Evolutionary conservation across 2,329 filamentous ascomycete species (phyloP), one percentile per base, ranked within the genome.

Genomic region (Sclerotinia trifoliorum): DNA sequence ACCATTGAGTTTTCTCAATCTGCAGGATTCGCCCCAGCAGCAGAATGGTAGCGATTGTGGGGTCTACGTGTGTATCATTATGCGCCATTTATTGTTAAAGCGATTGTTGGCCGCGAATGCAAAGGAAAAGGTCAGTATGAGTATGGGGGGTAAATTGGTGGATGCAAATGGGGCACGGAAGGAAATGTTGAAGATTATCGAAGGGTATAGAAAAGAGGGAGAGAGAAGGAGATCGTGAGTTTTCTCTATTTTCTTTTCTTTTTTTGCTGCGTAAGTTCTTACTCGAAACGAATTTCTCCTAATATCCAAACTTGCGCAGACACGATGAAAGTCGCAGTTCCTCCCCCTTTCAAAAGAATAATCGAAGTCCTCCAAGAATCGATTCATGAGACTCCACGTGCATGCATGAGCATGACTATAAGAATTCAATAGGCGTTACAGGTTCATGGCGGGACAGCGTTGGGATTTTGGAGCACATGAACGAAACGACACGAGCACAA

Each of bases 11-110:
- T 97, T 96, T 77, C 86, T 94, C 75, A 88, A 94, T 78, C 84
- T 99, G 66, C 83, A 90, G 0, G 94, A 98, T 77, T 90, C 88
- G 13, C 95, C 95, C 0, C 91, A 96, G 75, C 95, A 99, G 79
- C 90, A 94, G 74, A 98, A 98, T 73, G 88, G 91, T 35, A 94
- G 87, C 77, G 95, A 99, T 79, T 99, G 95, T 74, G 95, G 95
- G 24, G 92, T 99, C 0, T 98, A 94, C 78, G 95, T 99, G 3
- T 98, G 95, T 79, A 86, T 98, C 72, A 85, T 94, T 71, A 99
- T 99, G 94, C 88, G 93, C 61, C 91, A 97, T 80, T 81, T 99
- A n/a, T 84, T 99, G 24, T 83, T 97, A 63, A 94, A 93, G 80
- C 84, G 92, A 68, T 83, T 99, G 32, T 81, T 99, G 68, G 87